Conservation (phyloP, 257 asterid genomes). For the Gentiana dahurica region DNA sequence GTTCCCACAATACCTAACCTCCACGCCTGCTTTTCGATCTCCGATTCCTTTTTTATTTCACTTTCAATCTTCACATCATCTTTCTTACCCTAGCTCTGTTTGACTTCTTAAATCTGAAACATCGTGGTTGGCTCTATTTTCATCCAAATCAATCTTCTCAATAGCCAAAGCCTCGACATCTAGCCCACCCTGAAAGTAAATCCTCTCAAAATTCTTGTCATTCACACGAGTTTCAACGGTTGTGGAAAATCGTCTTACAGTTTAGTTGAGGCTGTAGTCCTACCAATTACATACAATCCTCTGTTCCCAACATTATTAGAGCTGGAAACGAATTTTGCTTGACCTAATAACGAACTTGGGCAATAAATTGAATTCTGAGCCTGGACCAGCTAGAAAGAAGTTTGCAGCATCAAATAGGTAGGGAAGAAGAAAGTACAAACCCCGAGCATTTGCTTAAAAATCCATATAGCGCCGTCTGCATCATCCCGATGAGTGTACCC, state of each 20-base stretch:
- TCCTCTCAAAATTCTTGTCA: slow-evolving; percentile 70
- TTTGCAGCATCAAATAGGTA: too few species aligned
- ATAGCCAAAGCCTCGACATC: slow-evolving; percentile 57
- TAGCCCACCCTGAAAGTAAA: slow-evolving; percentile 76
- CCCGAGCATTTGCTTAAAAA: slow-evolving; percentile 59
- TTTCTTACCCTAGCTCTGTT: slow-evolving; percentile 11
- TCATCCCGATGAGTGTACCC: slow-evolving; percentile 74
- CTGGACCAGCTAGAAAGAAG: too few species aligned
- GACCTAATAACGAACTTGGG: too few species aligned
- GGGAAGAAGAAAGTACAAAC: slow-evolving; percentile 16
- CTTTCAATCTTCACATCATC: slow-evolving; percentile 12
- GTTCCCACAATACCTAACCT: slow-evolving; percentile 57
- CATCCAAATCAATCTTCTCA: slow-evolving; percentile 37
- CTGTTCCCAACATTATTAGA: slow-evolving; percentile 14
- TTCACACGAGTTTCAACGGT: slow-evolving; percentile 48
- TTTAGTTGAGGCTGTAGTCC: slow-evolving; percentile 22
- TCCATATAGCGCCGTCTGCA: slow-evolving; percentile 51
- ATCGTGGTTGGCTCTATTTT: slow-evolving; percentile 12
- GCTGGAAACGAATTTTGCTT: too few species aligned
- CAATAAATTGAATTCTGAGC: too few species aligned
- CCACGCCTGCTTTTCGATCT: slow-evolving; percentile 71
- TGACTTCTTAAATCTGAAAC: slow-evolving; percentile 10
- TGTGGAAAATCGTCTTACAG: slow-evolving; percentile 40
- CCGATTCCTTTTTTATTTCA: slow-evolving; percentile 36
- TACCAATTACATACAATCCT: slow-evolving; percentile 8